phyloP scores from a whole-genome alignment of 139 green algal genomes.

The Pedinophyceae sp. region DNA sequence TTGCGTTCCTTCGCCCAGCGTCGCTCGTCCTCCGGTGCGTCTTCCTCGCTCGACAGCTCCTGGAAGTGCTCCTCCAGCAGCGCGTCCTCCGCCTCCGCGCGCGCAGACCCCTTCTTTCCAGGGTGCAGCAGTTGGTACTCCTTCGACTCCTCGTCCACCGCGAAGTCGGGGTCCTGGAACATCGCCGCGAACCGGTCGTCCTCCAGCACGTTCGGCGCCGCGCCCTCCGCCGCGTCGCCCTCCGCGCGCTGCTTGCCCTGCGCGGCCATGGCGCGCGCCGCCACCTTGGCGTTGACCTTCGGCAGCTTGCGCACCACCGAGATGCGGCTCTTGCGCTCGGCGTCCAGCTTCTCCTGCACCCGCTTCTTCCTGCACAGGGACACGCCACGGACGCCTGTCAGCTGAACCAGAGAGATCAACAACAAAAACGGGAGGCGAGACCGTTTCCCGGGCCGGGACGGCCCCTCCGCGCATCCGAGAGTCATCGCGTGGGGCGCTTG shows the following conservation, averaged over 20 bases:
- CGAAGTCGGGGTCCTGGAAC: conserved; percentile 65
- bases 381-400: conserved; percentile 24
- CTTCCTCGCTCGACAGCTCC: conserved; percentile 5
- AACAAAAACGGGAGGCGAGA: no score
- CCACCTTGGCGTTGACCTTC: conserved; percentile 62
- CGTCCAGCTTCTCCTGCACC: conserved; percentile 69
- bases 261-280: no score
- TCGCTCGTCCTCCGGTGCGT: conserved; percentile 2
- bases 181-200: conserved; percentile 16
- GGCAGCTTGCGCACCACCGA: conserved; percentile 59
- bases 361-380: conserved; percentile 69
- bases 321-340: conserved; percentile 69
- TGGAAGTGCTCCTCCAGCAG: conserved; percentile 51
- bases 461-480: not conserved
- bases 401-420: no score
- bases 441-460: no score
- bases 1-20: no score
- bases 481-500: not conserved
- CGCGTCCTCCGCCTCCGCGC: conserved; percentile 8
- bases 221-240: no score
- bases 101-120: not conserved
- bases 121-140: conserved; percentile 76
- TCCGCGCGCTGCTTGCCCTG: no score
- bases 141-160: conserved; percentile 54
- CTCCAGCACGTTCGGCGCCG: conserved; percentile 13